Evolutionary conservation across 192 early-diverging fungal genomes (phyloP), one percentile per base, ranked within the genome.

Genomic region (Umbelopsis sp.): DNA sequence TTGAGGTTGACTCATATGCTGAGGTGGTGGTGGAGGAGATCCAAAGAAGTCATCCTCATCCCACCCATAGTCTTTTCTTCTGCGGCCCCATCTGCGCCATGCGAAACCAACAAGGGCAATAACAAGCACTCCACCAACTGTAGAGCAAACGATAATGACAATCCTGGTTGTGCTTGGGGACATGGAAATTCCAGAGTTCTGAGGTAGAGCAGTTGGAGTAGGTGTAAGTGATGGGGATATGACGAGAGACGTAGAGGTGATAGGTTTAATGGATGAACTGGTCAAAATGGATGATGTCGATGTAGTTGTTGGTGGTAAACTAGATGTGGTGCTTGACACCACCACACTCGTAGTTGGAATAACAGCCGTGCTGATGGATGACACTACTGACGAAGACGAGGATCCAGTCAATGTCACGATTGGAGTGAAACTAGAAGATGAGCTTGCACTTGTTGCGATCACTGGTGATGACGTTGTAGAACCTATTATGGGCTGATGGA

Each of bases 1-100:
- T 62, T 29, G 56, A 6, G 26, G 56, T 62, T 62, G 56, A 53
- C 21, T n/a, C 52, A 53, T 53, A 7, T 53, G 52, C 25, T 53
- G 52, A 25, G 52, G 52, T 34, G 31, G 29, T 34, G 56, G 56
- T 34, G 56, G 29, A 5, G 56, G 56, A 4, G 29, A 12, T 14
- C 56, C 56, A n/a, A 62, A 62, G 56, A 62, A 62, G 26, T 62
- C 56, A 32, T 62, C 56, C 20, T 62, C 56, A 16, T 34, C 56
- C 56, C 56, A 62, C 10, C 31, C 56, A 62, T 29, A 29, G 4
- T 62, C 56, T 20, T 62, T 62, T 62, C 56, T 62, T n/a, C 56
- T 62, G 32, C 56, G 56, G 17, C 56, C 31, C 16, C 24, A 34
- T 31, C 17, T 62, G 29, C 56, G 56, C 56, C 56, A 62, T 17